phyloP scores from a whole-genome alignment of 2,329 filamentous ascomycete species.

The Alternaria triticina region DNA sequence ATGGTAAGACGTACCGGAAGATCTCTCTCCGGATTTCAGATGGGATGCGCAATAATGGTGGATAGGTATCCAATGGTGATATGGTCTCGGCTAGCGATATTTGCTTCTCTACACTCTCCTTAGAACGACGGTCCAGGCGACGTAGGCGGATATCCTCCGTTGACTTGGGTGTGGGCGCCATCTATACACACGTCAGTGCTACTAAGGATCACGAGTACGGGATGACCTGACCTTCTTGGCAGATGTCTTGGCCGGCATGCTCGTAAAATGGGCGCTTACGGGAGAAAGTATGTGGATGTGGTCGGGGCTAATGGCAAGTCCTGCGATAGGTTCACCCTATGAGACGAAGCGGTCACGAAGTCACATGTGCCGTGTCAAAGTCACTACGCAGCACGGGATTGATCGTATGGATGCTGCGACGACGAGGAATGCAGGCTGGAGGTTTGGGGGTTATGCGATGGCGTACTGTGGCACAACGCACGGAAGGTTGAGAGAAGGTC shows the following conservation, averaged over 20 bases:
- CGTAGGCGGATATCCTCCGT: constrained; percentile 37
- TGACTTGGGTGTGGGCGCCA: constrained; percentile 33
- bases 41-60: constrained; percentile 47
- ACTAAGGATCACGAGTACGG: constrained; percentile 1
- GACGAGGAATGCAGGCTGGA: constrained; percentile 21
- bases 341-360: constrained; percentile 14
- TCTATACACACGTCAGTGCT: constrained; percentile 32
- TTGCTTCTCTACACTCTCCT: constrained; percentile 43
- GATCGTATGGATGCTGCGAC: constrained; percentile 2
- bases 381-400: constrained; percentile 4
- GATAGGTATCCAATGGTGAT: constrained; percentile 44
- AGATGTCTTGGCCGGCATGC: constrained; percentile 45
- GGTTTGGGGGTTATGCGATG: constrained; percentile 1
- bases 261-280: constrained; percentile 4
- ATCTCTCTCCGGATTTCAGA: constrained; percentile 49
- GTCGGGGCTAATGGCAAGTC: background rate
- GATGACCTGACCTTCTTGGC: constrained; percentile 42
- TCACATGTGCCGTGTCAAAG: constrained; percentile 7
- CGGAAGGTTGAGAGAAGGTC: constrained; percentile 34
- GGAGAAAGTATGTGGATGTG: background rate
- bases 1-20: constrained; percentile 47
- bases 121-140: constrained; percentile 32
- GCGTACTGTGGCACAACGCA: constrained; percentile 32
- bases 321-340: constrained; percentile 1
- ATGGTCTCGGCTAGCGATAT: constrained; percentile 47